Evolutionary conservation across 495 filamentous ascomycete genomes (phyloP).

Genomic region (Rostrohypoxylon terebratum): DNA sequence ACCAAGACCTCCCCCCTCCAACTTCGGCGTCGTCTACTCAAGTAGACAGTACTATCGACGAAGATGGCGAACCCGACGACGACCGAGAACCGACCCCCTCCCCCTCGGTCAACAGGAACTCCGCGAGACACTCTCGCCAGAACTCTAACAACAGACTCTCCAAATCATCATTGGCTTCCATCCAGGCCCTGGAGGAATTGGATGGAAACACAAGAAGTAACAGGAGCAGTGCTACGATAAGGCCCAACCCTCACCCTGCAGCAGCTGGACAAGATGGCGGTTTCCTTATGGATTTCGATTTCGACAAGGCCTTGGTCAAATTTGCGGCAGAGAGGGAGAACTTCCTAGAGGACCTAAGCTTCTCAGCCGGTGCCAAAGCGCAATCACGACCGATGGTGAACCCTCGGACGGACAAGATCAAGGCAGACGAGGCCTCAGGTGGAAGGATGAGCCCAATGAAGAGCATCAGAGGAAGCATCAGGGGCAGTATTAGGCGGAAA

Average conservation of each 20-base stretch:
- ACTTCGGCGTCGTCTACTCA: conserved; percentile 47
- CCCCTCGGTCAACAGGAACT: conserved; percentile 61
- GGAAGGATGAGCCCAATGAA: conserved; percentile 62
- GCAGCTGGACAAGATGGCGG: conserved; percentile 44
- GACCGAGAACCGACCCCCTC: conserved; percentile 53
- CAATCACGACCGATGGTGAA: conserved; percentile 77
- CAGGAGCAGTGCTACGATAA: conserved; percentile 88
- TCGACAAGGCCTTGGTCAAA: conserved; percentile 90
- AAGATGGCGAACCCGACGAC: conserved; percentile 77
- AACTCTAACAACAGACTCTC: conserved; percentile 75
- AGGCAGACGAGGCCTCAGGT: conserved; percentile 73
- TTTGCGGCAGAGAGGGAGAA: conserved; percentile 94
- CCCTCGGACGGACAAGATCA: conserved; percentile 82
- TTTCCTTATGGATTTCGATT: conserved; percentile 75
- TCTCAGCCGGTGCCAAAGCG: conserved; percentile 84
- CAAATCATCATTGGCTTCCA: conserved; percentile 70
- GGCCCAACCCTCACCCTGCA: conserved; percentile 61
- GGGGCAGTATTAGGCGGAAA: conserved; percentile 84
- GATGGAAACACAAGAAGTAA: conserved; percentile 80
- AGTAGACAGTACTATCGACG: conserved; percentile 82
- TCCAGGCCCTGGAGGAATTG: conserved; percentile 69
- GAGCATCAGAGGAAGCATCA: conserved; percentile 63
- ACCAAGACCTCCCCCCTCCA: conserved; percentile 60
- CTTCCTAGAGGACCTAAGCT: conserved; percentile 91
- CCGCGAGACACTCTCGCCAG: conserved; percentile 69